Evolutionary conservation across 2,329 filamentous ascomycete species (phyloP).

Genomic region (Mycocentrospora acerina): DNA sequence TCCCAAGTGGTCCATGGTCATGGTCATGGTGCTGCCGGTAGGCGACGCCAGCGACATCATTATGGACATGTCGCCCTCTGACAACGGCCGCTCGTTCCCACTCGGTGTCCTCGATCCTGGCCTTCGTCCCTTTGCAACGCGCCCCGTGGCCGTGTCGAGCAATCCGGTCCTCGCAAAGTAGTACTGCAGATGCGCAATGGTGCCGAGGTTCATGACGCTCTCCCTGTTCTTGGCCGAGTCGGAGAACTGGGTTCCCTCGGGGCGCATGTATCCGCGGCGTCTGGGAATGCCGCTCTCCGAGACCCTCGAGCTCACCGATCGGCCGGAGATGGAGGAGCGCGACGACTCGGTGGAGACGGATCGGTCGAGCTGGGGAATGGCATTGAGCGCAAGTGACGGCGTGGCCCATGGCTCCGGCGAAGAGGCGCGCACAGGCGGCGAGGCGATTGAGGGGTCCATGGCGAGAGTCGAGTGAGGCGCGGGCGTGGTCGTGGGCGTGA

Average conservation of each 20-base stretch:
- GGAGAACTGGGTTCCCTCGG: slow-evolving; percentile 84
- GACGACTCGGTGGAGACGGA: slow-evolving; percentile 64
- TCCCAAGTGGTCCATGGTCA: slow-evolving; percentile 30
- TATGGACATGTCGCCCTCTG: slow-evolving; percentile 28
- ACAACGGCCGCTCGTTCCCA: slow-evolving; percentile 31
- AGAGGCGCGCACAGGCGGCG: slow-evolving; percentile 42
- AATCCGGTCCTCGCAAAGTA: slow-evolving; percentile 96
- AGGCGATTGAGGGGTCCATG: slow-evolving; percentile 42
- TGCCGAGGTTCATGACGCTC: slow-evolving; percentile 93
- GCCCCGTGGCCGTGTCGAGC: slow-evolving; percentile 88
- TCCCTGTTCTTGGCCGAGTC: slow-evolving; percentile 87
- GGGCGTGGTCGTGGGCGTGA: too few species aligned
- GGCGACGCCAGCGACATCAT: slow-evolving; percentile 25
- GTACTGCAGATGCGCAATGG: slow-evolving; percentile 96
- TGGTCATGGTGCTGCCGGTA: slow-evolving; percentile 9
- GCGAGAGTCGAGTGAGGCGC: slow-evolving; percentile 10
- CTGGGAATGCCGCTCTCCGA: slow-evolving; percentile 51
- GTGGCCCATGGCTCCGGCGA: slow-evolving; percentile 67
- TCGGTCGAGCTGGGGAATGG: slow-evolving; percentile 61
- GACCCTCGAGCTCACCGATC: slow-evolving; percentile 62
- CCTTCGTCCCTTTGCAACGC: slow-evolving; percentile 71
- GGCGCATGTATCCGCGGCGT: slow-evolving; percentile 82
- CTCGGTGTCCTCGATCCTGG: slow-evolving; percentile 39
- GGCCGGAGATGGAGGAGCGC: slow-evolving; percentile 57
- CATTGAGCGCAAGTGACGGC: slow-evolving; percentile 64